Conservation (phyloP, 305 asterid genomes). For the Fraxinus sp. region DNA sequence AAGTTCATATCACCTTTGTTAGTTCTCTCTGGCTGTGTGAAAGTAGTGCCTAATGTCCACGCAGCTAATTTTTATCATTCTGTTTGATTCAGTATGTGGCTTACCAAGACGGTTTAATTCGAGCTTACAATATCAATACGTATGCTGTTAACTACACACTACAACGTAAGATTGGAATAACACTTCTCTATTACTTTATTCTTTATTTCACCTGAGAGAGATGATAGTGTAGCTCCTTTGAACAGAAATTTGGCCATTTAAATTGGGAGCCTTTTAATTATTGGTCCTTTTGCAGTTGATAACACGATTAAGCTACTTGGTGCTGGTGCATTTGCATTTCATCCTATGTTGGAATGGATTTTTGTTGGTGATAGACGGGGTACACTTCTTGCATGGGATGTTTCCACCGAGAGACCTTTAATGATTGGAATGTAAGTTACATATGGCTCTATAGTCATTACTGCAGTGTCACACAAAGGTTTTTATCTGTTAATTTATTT, state of each 20-base stretch:
- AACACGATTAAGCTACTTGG: slow-evolving; percentile 94
- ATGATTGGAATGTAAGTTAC: slow-evolving; percentile 97
- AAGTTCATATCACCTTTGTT: slow-evolving; percentile 11
- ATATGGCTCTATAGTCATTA: slow-evolving; percentile 7
- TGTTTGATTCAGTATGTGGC: slow-evolving; percentile 82
- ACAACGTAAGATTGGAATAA: slow-evolving; percentile 66
- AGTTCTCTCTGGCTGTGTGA: slow-evolving; percentile 16
- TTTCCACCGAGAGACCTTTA: slow-evolving; percentile 96
- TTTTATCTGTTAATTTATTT: not conserved
- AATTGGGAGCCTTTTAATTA: slow-evolving; percentile 21
- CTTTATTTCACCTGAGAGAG: slow-evolving; percentile 20
- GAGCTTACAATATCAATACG: slow-evolving; percentile 93
- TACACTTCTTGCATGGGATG: slow-evolving; percentile 99
- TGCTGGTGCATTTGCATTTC: slow-evolving; percentile 98
- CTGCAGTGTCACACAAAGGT: not conserved
- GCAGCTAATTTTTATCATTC: slow-evolving; percentile 29
- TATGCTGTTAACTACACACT: slow-evolving; percentile 94
- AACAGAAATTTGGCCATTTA: slow-evolving; percentile 18
- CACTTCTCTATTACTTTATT: slow-evolving; percentile 22
- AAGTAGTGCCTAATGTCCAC: slow-evolving; percentile 16
- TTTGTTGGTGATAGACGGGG: slow-evolving; percentile 99
- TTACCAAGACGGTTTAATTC: slow-evolving; percentile 92
- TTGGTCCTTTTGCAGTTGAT: slow-evolving; percentile 66
- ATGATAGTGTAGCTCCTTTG: slow-evolving; percentile 20
- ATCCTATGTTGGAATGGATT: slow-evolving; percentile 95